These are phyloP conservation scores for Xylariales sp. DNA, from an alignment of 2,329 filamentous ascomycete species.

Conservation along the genomic window DNA sequence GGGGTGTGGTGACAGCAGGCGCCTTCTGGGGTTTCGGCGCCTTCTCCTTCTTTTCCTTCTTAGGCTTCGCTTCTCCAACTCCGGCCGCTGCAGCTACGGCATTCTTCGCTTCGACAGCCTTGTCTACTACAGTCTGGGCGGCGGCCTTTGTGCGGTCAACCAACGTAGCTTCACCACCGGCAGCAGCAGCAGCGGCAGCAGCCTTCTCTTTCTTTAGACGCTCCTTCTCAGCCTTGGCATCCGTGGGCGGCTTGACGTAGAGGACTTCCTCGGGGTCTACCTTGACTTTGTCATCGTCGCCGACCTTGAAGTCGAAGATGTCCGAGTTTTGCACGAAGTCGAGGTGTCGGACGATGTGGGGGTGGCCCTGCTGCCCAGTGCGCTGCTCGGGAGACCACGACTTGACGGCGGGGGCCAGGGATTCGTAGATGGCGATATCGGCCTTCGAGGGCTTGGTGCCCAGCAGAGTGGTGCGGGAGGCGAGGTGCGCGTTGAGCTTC, in stretches of 20 bases:
- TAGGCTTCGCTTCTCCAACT: slow-evolving; percentile 60
- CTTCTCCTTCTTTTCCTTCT: slow-evolving; percentile 94
- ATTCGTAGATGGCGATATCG: slow-evolving; percentile 84
- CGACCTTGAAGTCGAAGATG: slow-evolving; percentile 76
- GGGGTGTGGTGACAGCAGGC: slow-evolving; percentile 76
- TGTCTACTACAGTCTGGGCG: slow-evolving; percentile 65
- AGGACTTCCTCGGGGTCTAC: slow-evolving; percentile 84
- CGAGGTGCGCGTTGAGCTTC: slow-evolving; percentile 86
- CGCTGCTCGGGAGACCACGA: slow-evolving; percentile 86
- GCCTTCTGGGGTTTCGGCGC: slow-evolving; percentile 79
- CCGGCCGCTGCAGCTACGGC: slow-evolving; percentile 62
- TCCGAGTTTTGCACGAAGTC: slow-evolving; percentile 95
- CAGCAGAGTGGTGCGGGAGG: slow-evolving; percentile 87
- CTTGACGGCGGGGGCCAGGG: slow-evolving; percentile 79
- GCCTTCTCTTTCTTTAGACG: slow-evolving; percentile 96
- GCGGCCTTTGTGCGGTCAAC: slow-evolving; percentile 72
- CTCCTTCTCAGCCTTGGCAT: slow-evolving; percentile 96
- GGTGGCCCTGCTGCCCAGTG: slow-evolving; percentile 88
- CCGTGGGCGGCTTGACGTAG: slow-evolving; percentile 88
- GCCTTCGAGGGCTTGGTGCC: slow-evolving; percentile 90
- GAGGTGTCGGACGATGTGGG: slow-evolving; percentile 89
- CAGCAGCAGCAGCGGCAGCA: slow-evolving; percentile 66
- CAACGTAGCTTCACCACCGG: slow-evolving; percentile 59
- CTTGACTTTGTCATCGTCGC: slow-evolving; percentile 78
- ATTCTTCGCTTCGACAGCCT: slow-evolving; percentile 62